Conservation (phyloP, 176 grass and related monocot genomes). For the Eragrostis nindensis region DNA sequence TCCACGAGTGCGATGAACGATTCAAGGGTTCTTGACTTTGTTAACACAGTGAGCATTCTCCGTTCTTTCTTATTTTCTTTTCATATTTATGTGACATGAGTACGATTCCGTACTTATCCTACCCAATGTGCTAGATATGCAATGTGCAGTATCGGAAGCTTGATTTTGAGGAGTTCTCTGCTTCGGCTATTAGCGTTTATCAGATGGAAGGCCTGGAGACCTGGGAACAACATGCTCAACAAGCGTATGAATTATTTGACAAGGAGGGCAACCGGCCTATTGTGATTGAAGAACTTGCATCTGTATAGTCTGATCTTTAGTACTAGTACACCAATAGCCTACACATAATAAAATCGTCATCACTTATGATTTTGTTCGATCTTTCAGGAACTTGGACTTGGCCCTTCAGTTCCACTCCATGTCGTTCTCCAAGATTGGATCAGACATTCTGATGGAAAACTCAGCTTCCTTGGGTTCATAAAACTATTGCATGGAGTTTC, state of each 20-base stretch:
- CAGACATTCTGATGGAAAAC: conserved; percentile 66
- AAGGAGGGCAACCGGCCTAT: conserved; percentile 68
- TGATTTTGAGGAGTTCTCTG: conserved; percentile 74
- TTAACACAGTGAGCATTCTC: conserved; percentile 49
- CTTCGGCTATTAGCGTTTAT: conserved; percentile 56
- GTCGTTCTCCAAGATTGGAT: conserved; percentile 71
- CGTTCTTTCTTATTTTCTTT: conserved; percentile 14
- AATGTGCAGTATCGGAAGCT: conserved; percentile 52
- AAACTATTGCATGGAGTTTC: conserved; percentile 73
- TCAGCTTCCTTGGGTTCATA: conserved; percentile 65
- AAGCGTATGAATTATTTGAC: conserved; percentile 65
- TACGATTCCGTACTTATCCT: conserved; percentile 22
- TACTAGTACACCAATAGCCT: neutral
- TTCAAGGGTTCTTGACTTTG: conserved; percentile 60
- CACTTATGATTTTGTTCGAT: neutral
- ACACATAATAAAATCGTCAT: neutral
- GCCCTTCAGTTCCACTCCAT: conserved; percentile 55
- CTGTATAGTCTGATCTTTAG: conserved; percentile 41
- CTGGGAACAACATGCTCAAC: conserved; percentile 66
- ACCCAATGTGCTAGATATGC: conserved; percentile 35
- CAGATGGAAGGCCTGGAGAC: conserved; percentile 67
- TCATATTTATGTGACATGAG: neutral
- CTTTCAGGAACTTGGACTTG: conserved; percentile 65
- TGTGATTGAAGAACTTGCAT: conserved; percentile 61
- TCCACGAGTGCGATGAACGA: conserved; percentile 60